Evolutionary conservation across 768 basidiomycete genomes (phyloP), one percentile per base, ranked within the genome.

Genomic region (Stropharia rugosoannulata): DNA sequence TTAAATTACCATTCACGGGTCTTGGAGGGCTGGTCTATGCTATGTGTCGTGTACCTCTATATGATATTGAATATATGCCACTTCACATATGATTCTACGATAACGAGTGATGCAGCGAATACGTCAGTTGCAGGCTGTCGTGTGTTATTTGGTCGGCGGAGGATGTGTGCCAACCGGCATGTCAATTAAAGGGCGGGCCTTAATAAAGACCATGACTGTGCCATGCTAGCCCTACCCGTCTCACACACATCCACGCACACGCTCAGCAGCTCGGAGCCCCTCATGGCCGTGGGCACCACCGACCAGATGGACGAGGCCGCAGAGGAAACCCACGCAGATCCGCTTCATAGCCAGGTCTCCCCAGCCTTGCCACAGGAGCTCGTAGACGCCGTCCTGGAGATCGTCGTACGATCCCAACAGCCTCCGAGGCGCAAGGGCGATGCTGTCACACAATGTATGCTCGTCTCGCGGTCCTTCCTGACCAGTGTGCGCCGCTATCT

Each of bases 1-100:
- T 70, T 93, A 77, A 62, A 45, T 46, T 52, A 19, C 19, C 10
- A 53, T 53, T 36, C n/a, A 38, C 41, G 18, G 44, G 29, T 39
- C 27, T 51, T 22, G 39, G 46, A 18, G 37, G 43, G 48, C 47
- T 10, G 46, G 46, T 22, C 45, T 52, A 49, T 60, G 47, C 38
- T 54, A 54, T 56, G 35, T 49, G 37, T 59, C 18, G 38, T 35
- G 39, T 39, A 3, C 49, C 36, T 52, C 36, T 37, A 56, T 56
- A 48, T 40, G 32, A 49, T 49, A 16, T 39, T 18, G 18, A 40
- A 50, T 55, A 42, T 51, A 53, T 32, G 44, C 46, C 12, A 36
- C 19, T 45, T 25, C 43, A 45, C 10, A 27, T 22, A 25, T 22
- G 5, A 22, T 22, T 22, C 22, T 22, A 22, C 22, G 22, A 2